These are phyloP conservation scores for Malassezia globosa DNA, from an alignment of 1,284 basidiomycete genomes.

Conservation along the genomic window DNA sequence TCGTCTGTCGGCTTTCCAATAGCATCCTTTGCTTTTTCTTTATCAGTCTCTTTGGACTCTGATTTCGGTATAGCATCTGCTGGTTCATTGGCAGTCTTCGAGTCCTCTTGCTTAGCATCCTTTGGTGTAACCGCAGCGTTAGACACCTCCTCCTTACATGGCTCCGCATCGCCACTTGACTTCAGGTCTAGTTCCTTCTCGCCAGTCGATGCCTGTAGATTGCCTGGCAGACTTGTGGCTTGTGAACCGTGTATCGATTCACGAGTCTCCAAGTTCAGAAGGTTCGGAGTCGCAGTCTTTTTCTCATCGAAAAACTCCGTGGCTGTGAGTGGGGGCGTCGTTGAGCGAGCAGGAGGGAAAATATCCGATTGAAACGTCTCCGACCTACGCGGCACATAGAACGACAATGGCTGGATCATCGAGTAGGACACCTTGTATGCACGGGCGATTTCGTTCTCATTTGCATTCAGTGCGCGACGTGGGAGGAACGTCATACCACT, in stretches of 20 bases:
- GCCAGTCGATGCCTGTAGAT: too few species aligned
- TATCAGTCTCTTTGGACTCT: too few species aligned
- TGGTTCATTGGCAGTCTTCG: too few species aligned
- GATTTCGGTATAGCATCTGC: too few species aligned
- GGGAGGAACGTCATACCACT: slow-evolving; percentile 94
- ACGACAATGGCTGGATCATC: slow-evolving; percentile 74
- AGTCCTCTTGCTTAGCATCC: background rate
- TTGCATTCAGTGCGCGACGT: slow-evolving; percentile 70
- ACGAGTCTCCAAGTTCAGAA: slow-evolving; percentile 51
- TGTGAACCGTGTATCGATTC: slow-evolving; percentile 2
- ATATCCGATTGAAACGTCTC: slow-evolving; percentile 87
- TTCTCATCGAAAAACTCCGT: slow-evolving; percentile 70
- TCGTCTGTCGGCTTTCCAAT: background rate
- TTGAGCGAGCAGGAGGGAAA: slow-evolving; percentile 76
- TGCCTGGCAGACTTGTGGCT: too few species aligned
- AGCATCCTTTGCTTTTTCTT: too few species aligned
- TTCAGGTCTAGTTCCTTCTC: too few species aligned
- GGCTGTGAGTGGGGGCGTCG: slow-evolving; percentile 67
- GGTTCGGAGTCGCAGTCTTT: slow-evolving; percentile 54
- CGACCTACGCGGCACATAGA: slow-evolving; percentile 83
- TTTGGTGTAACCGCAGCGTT: background rate
- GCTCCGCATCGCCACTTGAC: background rate
- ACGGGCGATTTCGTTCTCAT: slow-evolving; percentile 87
- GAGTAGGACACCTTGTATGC: slow-evolving; percentile 76
- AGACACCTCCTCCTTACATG: background rate